A percentile compares a stretch with the other conserved stretches of the same genome.
phyloP scores from a whole-genome alignment of 192 early-diverging fungal genomes.

The Pecoramyces ruminantium region DNA sequence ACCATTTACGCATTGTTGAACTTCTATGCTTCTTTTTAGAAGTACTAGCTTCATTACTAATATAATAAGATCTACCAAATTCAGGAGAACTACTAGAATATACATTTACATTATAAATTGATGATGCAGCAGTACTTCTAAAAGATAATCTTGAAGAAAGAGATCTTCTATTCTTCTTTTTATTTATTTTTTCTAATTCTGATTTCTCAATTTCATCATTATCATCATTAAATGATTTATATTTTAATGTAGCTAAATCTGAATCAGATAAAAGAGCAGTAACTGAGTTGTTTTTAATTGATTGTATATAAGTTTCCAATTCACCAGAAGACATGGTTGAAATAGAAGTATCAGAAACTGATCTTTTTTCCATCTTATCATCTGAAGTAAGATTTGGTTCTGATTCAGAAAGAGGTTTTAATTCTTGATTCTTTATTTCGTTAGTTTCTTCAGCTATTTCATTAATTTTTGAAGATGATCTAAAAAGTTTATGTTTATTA shows the following conservation, averaged over 20 bases:
- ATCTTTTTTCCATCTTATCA: not conserved
- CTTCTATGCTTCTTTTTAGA: not conserved
- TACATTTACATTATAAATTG: not conserved
- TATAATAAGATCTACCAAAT: not conserved
- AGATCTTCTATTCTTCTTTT: not conserved
- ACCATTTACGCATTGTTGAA: not conserved
- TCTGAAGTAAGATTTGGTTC: not conserved
- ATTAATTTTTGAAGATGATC: not conserved
- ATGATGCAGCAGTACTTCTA: not conserved
- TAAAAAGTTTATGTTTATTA: not conserved
- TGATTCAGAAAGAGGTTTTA: not conserved
- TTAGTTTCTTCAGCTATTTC: not conserved
- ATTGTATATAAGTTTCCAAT: not conserved
- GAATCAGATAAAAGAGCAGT: not conserved
- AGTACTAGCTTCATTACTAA: not conserved
- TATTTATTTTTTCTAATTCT: not conserved
- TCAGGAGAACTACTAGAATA: not conserved
- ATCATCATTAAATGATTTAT: not conserved
- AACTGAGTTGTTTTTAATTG: not conserved
- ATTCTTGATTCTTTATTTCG: not conserved
- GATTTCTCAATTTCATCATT: not conserved
- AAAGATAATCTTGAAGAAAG: not conserved
- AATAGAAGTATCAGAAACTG: not conserved
- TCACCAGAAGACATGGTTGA: not conserved
- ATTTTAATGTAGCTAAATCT: not conserved